Evolutionary conservation across 371 early-diverging fungal species (phyloP), one percentile per base, ranked within the genome.

Genomic region (Rhizopus delemar): DNA sequence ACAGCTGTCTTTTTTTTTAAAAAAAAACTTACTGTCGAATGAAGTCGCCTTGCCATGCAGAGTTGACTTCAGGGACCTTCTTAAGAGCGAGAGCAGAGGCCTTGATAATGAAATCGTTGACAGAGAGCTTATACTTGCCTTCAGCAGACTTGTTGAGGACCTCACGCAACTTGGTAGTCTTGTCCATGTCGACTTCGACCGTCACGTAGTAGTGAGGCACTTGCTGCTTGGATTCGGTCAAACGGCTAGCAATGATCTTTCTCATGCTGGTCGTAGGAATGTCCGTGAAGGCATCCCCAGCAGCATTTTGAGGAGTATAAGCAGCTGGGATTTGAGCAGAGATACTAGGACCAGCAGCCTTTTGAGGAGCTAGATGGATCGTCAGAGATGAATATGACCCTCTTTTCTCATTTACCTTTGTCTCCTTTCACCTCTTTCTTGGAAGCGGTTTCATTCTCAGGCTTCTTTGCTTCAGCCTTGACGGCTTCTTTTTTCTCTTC

Each of bases 101-200:
- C 89, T 97, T 97, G 86, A 97, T 87, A 39, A 97, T 87, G 70
- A 99, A 97, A 80, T 99, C 99, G 74, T 99, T 99, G 76, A 99
- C 92, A 15, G 97, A 96, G 41, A 97, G 79, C 86, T 96, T 97
- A 88, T 88, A 95, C 70, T 91, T 86, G 56, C 93, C 96, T 60
- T 93, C 87, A 34, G 85, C 74, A 31, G 90, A 81, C 63, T 83
- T 85, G 87, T 98, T 98, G 56, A 98, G 83, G 13, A 87, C 89
- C 66, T 91, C 86, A 68, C 99, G 93, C 58, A 97, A 85, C 80
- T 88, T 91, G 77, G 65, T 77, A 62, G 83, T 75, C 80, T 92
- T 91, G 76, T 96, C 95, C 83, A 94, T 92, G 68, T 90, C 82
- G 70, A 94, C 75, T 69, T 93, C 94, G 57, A 87, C 81, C 32